Base-by-base conservation (phyloP, 768 basidiomycete genomes). In the Suillus lakei region DNA sequence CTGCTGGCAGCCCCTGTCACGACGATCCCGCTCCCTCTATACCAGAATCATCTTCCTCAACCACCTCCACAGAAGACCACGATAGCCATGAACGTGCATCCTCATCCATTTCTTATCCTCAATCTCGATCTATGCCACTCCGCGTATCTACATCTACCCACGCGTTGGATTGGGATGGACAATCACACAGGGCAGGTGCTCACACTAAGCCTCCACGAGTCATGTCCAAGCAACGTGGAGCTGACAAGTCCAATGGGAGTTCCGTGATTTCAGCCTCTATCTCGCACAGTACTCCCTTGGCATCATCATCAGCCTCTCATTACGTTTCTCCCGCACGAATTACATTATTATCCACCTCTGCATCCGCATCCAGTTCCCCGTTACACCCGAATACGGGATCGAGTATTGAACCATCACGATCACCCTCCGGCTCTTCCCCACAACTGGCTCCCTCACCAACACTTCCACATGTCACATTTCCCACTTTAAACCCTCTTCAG, bases 401-500 rank as follows among this genome's bases (percentile, higher is more conserved):
- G 9, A 34, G 3, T 51, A 28, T 30, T 34, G 51, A 30, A 38
- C 3, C 30, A 26, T 12, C 30, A 2, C 21, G 51, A 59, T 59
- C 60, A 59, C 32, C 60, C n/a, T 61, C 54, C 13, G 30, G n/a
- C 15, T 34, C 55, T 23, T 36, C 55, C 23, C 15, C 23, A 38
- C 34, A 38, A 26, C 55, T 16, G 26, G 15, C 12, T 26, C 32
- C 65, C 7, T 67, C 75, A 64, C 69, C 73, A 73, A 74, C 67
- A 28, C 72, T 71, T n/a, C 50, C 64, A 26, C 39, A 41, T 32
- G 12, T 65, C 60, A 54, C 61, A 23, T 69, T 63, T 15, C 48
- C 69, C 6, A 67, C 69, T 51, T 44, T 66, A 32, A 62, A 63
- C 62, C 73, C 15, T 73, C 76, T 23, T 73, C 76, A 13, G 46